A percentile compares a stretch with the other conserved stretches of the same genome.
These are phyloP conservation scores for Achaetomiella virescens DNA, from an alignment of 495 filamentous ascomycete species.

Conservation along the genomic window DNA sequence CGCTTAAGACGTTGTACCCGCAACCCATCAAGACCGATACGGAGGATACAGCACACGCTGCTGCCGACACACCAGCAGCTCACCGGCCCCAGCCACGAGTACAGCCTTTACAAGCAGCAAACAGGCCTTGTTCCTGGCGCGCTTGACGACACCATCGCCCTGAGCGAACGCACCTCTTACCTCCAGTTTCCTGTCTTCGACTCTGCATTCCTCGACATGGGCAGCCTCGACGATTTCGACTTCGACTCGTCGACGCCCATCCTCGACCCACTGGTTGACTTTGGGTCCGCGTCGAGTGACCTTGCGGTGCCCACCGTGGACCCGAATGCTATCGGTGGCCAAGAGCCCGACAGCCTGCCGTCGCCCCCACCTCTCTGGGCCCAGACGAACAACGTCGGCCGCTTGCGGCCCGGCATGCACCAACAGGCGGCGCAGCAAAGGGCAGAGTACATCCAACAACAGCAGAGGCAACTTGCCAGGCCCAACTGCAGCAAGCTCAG, in stretches of 20 bases:
- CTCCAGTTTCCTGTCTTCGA: constrained; percentile 47
- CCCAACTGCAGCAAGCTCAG: constrained; percentile 62
- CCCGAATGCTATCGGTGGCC: constrained; percentile 60
- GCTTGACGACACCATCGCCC: constrained; percentile 60
- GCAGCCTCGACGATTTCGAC: constrained; percentile 46
- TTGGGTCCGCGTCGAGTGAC: constrained; percentile 10
- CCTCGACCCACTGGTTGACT: constrained; percentile 41
- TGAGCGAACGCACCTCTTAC: constrained; percentile 52
- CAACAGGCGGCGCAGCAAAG: constrained; percentile 79
- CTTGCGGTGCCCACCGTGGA: constrained; percentile 42
- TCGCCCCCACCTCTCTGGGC: constrained; percentile 29
- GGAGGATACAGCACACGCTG: constrained; percentile 28
- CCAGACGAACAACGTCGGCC: constrained; percentile 51
- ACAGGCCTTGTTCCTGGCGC: constrained; percentile 79
- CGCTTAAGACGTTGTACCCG: constrained; percentile 33
- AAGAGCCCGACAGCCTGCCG: constrained; percentile 39
- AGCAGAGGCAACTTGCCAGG: constrained; percentile 38
- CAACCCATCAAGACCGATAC: constrained; percentile 35
- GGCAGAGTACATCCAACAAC: constrained; percentile 47
- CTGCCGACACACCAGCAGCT: constrained; percentile 49
- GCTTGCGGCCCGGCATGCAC: constrained; percentile 86
- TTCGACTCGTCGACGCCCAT: constrained; percentile 50
- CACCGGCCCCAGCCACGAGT: constrained; percentile 82
- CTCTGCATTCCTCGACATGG: constrained; percentile 46
- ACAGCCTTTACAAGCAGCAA: constrained; percentile 86